Conservation (phyloP, 2,329 filamentous ascomycete species). For the Aspergillus fumigatus region DNA sequence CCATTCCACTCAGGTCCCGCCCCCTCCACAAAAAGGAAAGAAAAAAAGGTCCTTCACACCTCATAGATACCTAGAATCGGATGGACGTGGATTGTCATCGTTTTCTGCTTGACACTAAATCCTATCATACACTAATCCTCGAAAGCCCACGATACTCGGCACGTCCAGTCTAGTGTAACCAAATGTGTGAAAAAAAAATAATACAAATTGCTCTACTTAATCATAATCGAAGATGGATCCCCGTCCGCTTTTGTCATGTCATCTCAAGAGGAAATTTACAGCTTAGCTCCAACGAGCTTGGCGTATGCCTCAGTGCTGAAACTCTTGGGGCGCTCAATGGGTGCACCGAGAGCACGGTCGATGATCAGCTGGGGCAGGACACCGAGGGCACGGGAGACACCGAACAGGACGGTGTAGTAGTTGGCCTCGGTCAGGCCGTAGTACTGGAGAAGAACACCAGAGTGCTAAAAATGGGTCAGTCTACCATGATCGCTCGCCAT, state of each 20-base stretch:
- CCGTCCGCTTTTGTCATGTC: slow-evolving; percentile 10
- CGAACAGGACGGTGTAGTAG: slow-evolving; percentile 99
- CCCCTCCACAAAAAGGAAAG: background rate
- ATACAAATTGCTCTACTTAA: slow-evolving; percentile 22
- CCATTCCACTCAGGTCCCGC: no score
- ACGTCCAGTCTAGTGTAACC: slow-evolving; percentile 18
- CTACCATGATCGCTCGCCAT: background rate
- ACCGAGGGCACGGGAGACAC: slow-evolving; percentile 96
- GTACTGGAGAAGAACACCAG: slow-evolving; percentile 98
- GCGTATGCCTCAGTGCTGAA: slow-evolving; percentile 97
- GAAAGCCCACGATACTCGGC: slow-evolving; percentile 30
- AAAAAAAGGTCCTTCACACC: no score
- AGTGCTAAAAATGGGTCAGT: slow-evolving; percentile 56
- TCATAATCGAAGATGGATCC: slow-evolving; percentile 9
- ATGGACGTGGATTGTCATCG: slow-evolving; percentile 23
- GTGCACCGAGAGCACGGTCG: slow-evolving; percentile 92
- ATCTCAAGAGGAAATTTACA: slow-evolving; percentile 55
- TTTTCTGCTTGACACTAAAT: slow-evolving; percentile 36
- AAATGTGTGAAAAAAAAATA: slow-evolving; percentile 15
- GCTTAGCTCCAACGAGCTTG: slow-evolving; percentile 84
- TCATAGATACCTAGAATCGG: background rate
- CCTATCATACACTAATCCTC: slow-evolving; percentile 38
- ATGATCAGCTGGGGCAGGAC: slow-evolving; percentile 99
- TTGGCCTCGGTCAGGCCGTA: slow-evolving; percentile 98
- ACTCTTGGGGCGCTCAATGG: slow-evolving; percentile 97